A percentile compares a stretch with the other conserved stretches of the same genome.
These are phyloP conservation scores for Peronospora destructor DNA, from an alignment of 352 stramenopile species.

Conservation along the genomic window DNA sequence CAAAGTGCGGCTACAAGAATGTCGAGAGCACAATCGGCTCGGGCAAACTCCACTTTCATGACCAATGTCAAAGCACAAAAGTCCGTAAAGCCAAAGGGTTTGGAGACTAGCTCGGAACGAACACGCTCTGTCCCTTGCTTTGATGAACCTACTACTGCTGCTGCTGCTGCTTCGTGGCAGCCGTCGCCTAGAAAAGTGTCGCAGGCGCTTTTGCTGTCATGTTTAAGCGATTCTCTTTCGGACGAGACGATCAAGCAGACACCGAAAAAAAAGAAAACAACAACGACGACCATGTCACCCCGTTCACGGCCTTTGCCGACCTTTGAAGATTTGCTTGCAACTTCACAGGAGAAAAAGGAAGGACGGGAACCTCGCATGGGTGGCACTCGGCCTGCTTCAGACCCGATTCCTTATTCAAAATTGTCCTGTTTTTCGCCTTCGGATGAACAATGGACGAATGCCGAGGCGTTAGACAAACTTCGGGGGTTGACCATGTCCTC, in stretches of 20 bases:
- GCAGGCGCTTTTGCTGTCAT: conserved; percentile 14
- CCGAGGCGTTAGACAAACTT: conserved; percentile 2
- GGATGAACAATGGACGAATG: conserved; percentile 7
- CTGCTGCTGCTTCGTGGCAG: neutral
- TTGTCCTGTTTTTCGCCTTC: conserved; percentile 5
- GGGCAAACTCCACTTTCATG: conserved; percentile 6
- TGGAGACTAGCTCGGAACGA: conserved; percentile 5
- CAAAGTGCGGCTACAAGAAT: conserved; percentile 2
- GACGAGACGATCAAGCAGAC: conserved; percentile 12
- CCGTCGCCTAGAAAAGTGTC: conserved; percentile 5
- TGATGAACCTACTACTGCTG: conserved; percentile 7
- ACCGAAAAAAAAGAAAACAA: conserved; percentile 6
- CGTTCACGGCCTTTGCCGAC: conserved; percentile 11
- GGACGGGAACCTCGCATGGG: conserved; percentile 17
- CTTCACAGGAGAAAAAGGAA: conserved; percentile 6
- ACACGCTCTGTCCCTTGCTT: conserved; percentile 6
- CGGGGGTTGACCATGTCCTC: conserved; percentile 5
- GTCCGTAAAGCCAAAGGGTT: conserved; percentile 2
- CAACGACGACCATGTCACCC: conserved; percentile 12
- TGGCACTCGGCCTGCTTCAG: conserved; percentile 12
- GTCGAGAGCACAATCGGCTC: conserved; percentile 15
- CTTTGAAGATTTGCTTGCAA: conserved; percentile 18
- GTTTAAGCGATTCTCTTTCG: conserved; percentile 17
- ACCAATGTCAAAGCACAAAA: conserved; percentile 9
- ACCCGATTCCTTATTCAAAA: conserved; percentile 7